A percentile compares a stretch with the other conserved stretches of the same genome.
These are phyloP conservation scores for Scutellaria baicalensis DNA, from an alignment of 257 asterid species.

Conservation along the genomic window DNA sequence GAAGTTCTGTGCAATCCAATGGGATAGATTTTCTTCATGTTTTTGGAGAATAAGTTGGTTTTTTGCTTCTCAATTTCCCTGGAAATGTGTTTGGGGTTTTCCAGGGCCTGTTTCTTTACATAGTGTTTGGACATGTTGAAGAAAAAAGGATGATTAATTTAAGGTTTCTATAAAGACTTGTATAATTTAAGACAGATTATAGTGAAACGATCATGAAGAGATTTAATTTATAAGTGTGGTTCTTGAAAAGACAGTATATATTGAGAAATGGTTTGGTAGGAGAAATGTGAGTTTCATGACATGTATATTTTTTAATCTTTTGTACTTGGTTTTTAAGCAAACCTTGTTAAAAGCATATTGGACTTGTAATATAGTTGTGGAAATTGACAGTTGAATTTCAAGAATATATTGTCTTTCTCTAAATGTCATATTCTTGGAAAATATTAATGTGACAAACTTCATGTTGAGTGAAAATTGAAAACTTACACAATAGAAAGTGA, in stretches of 20 bases:
- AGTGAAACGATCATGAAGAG: constrained; percentile 5
- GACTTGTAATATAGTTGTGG: constrained; percentile 47
- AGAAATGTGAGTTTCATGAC: constrained; percentile 42
- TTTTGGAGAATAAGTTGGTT: constrained; percentile 39
- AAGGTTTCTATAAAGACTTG: background rate
- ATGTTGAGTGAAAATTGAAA: background rate
- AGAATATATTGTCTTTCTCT: background rate
- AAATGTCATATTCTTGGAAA: constrained; percentile 2
- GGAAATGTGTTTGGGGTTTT: constrained; percentile 11
- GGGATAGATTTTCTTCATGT: constrained; percentile 66
- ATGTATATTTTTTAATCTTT: background rate
- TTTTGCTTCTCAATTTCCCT: constrained; percentile 45
- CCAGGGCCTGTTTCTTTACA: constrained; percentile 21
- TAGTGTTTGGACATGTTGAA: constrained; percentile 45
- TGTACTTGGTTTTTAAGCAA: constrained; percentile 51
- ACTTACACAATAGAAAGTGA: background rate
- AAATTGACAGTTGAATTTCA: constrained; percentile 32
- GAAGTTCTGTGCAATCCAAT: constrained; percentile 51
- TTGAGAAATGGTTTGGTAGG: constrained; percentile 39
- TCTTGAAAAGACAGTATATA: background rate
- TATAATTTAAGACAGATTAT: constrained; percentile 11
- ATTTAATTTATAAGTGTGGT: constrained; percentile 10
- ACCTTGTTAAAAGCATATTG: constrained; percentile 29
- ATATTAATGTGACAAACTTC: background rate
- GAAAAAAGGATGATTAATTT: background rate